phyloP scores from a whole-genome alignment of 2,329 filamentous ascomycete genomes.

The Cladosporium halotolerans region DNA sequence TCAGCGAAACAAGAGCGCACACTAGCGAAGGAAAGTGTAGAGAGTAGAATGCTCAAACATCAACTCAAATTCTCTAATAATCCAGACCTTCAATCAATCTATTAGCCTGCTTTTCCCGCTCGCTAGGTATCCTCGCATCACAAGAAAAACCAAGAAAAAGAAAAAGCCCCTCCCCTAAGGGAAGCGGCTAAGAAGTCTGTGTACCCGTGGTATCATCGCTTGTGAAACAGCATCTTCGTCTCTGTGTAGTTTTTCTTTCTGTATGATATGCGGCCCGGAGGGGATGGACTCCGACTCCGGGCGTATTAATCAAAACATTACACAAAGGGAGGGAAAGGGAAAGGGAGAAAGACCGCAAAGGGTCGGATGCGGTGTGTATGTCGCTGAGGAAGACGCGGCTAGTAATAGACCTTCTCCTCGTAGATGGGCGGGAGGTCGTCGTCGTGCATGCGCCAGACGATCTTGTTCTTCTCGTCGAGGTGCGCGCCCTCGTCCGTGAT shows the following conservation, averaged over 20 bases:
- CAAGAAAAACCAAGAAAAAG: neutral
- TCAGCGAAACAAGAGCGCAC: too few species aligned
- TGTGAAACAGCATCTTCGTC: neutral
- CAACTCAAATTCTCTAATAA: too few species aligned
- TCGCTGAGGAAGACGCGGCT: constrained; percentile 8
- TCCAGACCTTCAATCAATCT: too few species aligned
- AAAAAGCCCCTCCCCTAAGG: neutral
- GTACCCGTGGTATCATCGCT: neutral
- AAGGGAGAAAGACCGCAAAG: neutral
- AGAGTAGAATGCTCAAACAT: too few species aligned
- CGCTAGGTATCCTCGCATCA: neutral
- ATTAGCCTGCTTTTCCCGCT: too few species aligned
- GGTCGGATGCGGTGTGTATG: neutral
- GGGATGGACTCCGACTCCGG: too few species aligned
- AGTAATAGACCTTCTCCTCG: constrained; percentile 51
- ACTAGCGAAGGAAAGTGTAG: too few species aligned
- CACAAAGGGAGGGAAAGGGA: neutral
- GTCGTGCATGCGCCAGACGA: constrained; percentile 48
- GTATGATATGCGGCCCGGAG: too few species aligned
- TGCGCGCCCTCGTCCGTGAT: constrained; percentile 75
- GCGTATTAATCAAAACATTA: neutral
- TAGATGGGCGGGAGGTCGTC: constrained; percentile 54
- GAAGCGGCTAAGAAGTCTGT: neutral
- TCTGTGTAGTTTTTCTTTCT: neutral
- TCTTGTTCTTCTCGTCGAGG: constrained; percentile 63